Conservation (phyloP, 345 rosid species). For the Boechera retrofracta region DNA sequence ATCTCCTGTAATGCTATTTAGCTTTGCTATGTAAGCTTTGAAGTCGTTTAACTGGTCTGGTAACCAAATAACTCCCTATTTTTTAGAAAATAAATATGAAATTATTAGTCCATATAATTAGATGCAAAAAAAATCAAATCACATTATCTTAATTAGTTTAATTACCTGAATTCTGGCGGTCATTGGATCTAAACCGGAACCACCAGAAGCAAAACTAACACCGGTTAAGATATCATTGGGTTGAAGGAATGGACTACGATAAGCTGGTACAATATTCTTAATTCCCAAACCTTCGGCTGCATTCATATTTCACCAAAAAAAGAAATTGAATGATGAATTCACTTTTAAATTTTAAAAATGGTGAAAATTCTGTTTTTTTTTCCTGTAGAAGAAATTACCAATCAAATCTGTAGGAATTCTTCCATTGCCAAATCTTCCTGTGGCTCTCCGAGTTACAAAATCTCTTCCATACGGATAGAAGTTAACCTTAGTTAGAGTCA, state of each 20-base stretch:
- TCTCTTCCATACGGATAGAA: slow-evolving; percentile 49
- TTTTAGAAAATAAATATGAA: background rate
- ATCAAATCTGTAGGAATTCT: slow-evolving; percentile 47
- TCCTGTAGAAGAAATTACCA: slow-evolving; percentile 30
- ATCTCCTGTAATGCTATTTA: slow-evolving; percentile 49
- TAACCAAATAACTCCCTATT: slow-evolving; percentile 56
- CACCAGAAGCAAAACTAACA: slow-evolving; percentile 47
- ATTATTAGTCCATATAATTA: background rate
- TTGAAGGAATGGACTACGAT: slow-evolving; percentile 36
- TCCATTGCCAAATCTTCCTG: slow-evolving; percentile 52
- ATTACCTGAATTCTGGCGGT: slow-evolving; percentile 38
- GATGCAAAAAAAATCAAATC: background rate
- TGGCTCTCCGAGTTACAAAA: slow-evolving; percentile 37
- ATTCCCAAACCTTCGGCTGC: slow-evolving; percentile 46
- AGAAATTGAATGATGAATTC: background rate
- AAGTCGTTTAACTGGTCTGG: slow-evolving; percentile 57
- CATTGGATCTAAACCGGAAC: slow-evolving; percentile 45
- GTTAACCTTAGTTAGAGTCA: slow-evolving; percentile 36
- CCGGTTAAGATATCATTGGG: slow-evolving; percentile 43
- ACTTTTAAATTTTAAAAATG: background rate
- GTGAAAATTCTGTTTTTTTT: background rate
- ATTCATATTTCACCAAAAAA: background rate
- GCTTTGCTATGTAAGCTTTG: slow-evolving; percentile 54
- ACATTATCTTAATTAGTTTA: slow-evolving; percentile 6
- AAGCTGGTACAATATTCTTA: slow-evolving; percentile 41